A percentile compares a stretch with the other conserved stretches of the same genome.
Conservation (phyloP, 306 rosid species). For the Mimosa bimucronata region DNA sequence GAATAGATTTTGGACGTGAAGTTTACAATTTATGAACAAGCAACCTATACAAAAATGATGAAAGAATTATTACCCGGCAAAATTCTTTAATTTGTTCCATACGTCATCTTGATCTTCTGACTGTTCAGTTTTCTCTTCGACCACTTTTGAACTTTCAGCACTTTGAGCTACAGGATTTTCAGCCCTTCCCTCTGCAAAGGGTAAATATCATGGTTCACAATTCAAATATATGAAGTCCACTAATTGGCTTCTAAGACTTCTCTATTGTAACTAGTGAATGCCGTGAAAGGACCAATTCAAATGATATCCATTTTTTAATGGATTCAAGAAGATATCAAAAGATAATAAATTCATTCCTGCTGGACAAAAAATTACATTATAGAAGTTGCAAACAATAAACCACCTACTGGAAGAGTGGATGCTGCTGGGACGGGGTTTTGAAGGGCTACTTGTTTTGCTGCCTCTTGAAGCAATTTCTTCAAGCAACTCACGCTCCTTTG, state of each 20-base stretch:
- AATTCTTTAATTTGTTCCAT: slow-evolving; percentile 71
- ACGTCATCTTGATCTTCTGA: slow-evolving; percentile 61
- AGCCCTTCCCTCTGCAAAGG: slow-evolving; percentile 59
- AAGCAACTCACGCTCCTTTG: slow-evolving; percentile 83
- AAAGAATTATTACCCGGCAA: slow-evolving; percentile 76
- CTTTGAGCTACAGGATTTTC: slow-evolving; percentile 52
- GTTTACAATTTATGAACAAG: slow-evolving; percentile 22
- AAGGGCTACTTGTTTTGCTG: slow-evolving; percentile 53
- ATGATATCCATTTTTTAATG: slow-evolving; percentile 6
- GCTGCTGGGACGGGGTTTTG: slow-evolving; percentile 56
- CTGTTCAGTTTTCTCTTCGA: slow-evolving; percentile 52
- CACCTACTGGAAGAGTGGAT: slow-evolving; percentile 69
- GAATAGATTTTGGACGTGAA: not conserved
- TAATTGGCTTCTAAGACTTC: slow-evolving; percentile 5
- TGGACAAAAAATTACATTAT: not conserved
- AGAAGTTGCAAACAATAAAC: slow-evolving; percentile 22
- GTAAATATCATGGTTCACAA: slow-evolving; percentile 32
- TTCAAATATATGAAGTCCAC: slow-evolving; percentile 28
- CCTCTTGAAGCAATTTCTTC: slow-evolving; percentile 76
- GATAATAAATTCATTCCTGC: not conserved
- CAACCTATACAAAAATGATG: not conserved
- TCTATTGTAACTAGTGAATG: slow-evolving; percentile 16
- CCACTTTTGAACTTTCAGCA: slow-evolving; percentile 56
- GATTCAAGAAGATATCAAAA: slow-evolving; percentile 19
- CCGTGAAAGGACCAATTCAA: slow-evolving; percentile 21